Evolutionary conservation across 2,329 filamentous ascomycete genomes (phyloP).

Genomic region (Penicillium capsulatum): DNA sequence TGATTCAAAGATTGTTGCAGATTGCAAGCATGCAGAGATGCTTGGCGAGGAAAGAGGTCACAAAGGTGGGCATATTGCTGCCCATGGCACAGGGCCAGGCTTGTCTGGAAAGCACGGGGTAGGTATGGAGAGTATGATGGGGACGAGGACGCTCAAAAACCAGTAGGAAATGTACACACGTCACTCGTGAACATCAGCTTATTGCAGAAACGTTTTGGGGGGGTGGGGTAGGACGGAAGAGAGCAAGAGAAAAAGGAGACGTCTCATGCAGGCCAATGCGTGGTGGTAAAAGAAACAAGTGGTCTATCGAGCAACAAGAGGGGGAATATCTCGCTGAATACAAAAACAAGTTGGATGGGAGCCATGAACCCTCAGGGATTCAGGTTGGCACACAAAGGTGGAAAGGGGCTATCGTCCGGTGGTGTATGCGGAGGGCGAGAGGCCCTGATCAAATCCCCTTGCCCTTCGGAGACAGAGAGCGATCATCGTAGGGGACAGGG

Average conservation of each 20-base stretch:
- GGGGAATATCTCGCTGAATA: slow-evolving; percentile 23
- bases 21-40: slow-evolving; percentile 1
- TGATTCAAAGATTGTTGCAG: slow-evolving; percentile 1
- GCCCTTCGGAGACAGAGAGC: slow-evolving; percentile 21
- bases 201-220: slow-evolving; percentile 6
- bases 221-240: slow-evolving; percentile 7
- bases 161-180: slow-evolving; percentile 22
- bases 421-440: slow-evolving; percentile 3
- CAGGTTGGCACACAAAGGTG: too few relatives aligned
- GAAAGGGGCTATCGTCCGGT: slow-evolving; percentile 4
- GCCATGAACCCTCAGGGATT: too few relatives aligned
- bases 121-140: not conserved
- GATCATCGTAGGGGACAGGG: slow-evolving; percentile 21
- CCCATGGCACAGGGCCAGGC: not conserved
- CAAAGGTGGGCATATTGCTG: not conserved
- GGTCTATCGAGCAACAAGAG: slow-evolving; percentile 22
- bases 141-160: slow-evolving; percentile 18
- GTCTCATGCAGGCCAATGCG: slow-evolving; percentile 15
- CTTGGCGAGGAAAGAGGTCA: not conserved
- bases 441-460: slow-evolving; percentile 19
- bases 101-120: not conserved
- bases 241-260: slow-evolving; percentile 9
- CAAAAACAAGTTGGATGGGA: slow-evolving; percentile 8
- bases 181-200: slow-evolving; percentile 34
- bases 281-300: slow-evolving; percentile 9